A percentile compares a stretch with the other conserved stretches of the same genome.
These are phyloP conservation scores for Pythium aquatile DNA, from an alignment of 352 stramenopile species.

Conservation along the genomic window DNA sequence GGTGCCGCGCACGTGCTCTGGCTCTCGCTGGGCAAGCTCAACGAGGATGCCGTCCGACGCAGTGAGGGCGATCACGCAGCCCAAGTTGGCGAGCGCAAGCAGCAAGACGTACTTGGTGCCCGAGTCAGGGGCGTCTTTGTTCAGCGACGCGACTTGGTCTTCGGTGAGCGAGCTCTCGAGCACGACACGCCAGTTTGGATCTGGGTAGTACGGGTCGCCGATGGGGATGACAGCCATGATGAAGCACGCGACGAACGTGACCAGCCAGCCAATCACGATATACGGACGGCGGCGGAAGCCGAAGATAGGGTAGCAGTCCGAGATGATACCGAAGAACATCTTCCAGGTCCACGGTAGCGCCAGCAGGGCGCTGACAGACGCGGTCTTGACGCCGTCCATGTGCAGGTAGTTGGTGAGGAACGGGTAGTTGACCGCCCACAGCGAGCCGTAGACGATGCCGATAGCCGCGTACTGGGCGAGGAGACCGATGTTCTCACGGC, in stretches of 20 bases:
- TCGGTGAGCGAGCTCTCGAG: slow-evolving; percentile 6
- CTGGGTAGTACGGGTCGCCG: slow-evolving; percentile 26
- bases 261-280: slow-evolving; percentile 69
- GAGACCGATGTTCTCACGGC: slow-evolving; percentile 30
- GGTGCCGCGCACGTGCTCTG: slow-evolving; percentile 26
- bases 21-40: slow-evolving; percentile 35
- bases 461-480: slow-evolving; percentile 31
- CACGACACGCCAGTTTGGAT: slow-evolving; percentile 11
- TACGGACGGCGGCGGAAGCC: slow-evolving; percentile 80
- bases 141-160: slow-evolving; percentile 19
- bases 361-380: slow-evolving; percentile 33
- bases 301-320: slow-evolving; percentile 83
- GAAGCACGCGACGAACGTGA: slow-evolving; percentile 13
- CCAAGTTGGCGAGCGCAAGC: slow-evolving; percentile 51
- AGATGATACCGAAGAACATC: slow-evolving; percentile 79
- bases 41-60: slow-evolving; percentile 43
- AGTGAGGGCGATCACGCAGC: slow-evolving; percentile 52
- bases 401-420: slow-evolving; percentile 43
- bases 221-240: slow-evolving; percentile 32
- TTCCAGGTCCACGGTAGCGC: slow-evolving; percentile 57
- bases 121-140: slow-evolving; percentile 23
- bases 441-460: slow-evolving; percentile 30
- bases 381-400: slow-evolving; percentile 30
- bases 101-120: slow-evolving; percentile 37
- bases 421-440: slow-evolving; percentile 31